Base-by-base conservation (phyloP, 2,329 filamentous ascomycete genomes). In the Sporothrix euskadiensis region DNA sequence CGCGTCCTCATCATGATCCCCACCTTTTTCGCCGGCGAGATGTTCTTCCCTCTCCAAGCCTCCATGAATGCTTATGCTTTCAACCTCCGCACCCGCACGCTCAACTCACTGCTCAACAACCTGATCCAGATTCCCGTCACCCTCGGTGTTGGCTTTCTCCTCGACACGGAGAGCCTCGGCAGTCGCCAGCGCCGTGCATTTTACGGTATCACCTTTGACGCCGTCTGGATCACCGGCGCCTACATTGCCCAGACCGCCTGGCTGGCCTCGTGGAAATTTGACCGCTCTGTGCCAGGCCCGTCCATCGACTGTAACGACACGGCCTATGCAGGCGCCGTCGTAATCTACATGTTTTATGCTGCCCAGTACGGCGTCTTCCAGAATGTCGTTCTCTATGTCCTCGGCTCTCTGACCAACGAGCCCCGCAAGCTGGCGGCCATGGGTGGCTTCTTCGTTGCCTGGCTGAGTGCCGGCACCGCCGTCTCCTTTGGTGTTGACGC, bases 11-110 rank as follows among this genome's bases (percentile, higher is more conserved):
- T 79, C 22, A 80, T 80, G 78, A 72, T 78, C 4, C 77, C 77
- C 0, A 72, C 74, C n/a, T 78, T 76, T 66, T 74, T 80, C 30
- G 74, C 79, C 7, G 76, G 78, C 5, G 79, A 81, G 73, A 78
- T 76, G 32, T 81, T 80, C 65, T 75, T 81, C 19, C 80, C 81
- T 4, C 81, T 81, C 57, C 76, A 76, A n/a, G 80, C 80, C 22
- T 79, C 80, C 1, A 79, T 80, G 39, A 81, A 81, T 61, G 71
- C 73, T 39, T 74, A 74, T 56, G 44, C 61, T 32, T 73, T 73
- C 66, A 71, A 71, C 56, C 59, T 73, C 16, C 56, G 73, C 47
- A 69, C 73, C 9, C 63, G 73, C 32, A 66, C 76, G 16, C 76
- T 81, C 4, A 73, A 80, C 14, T 79, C 78, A 7, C 80, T 81